phyloP scores from a whole-genome alignment of 1,284 basidiomycete genomes.

The Apiotrichum laibachii region DNA sequence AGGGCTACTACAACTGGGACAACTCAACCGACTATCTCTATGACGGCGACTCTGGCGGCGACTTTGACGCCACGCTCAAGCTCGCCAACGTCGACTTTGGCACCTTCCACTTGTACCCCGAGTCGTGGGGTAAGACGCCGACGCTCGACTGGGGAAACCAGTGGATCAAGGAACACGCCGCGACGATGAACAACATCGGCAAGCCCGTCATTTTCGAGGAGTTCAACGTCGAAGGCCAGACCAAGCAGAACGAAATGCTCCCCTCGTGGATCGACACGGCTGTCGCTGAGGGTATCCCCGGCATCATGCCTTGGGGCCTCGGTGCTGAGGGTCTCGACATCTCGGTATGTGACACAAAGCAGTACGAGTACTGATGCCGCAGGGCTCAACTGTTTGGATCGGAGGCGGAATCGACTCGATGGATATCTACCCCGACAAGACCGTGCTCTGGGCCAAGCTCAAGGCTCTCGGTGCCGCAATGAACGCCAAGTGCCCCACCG shows the following conservation, averaged over 20 bases:
- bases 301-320: conserved; percentile 14
- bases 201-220: conserved; percentile 16
- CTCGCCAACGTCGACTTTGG: conserved; percentile 12
- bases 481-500: background rate
- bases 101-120: conserved; percentile 14
- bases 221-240: conserved; percentile 5
- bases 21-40: conserved; percentile 59
- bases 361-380: background rate
- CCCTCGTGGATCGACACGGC: conserved; percentile 9
- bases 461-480: background rate
- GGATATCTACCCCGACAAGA: conserved; percentile 6
- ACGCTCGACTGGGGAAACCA: conserved; percentile 1
- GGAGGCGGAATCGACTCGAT: background rate
- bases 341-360: background rate
- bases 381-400: conserved; percentile 2
- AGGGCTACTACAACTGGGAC: conserved; percentile 59
- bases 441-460: background rate
- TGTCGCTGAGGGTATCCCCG: conserved; percentile 4
- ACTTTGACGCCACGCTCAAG: conserved; percentile 10
- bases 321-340: background rate
- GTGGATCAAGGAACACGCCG: conserved; percentile 3
- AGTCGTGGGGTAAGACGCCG: background rate
- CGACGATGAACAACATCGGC: conserved; percentile 3
- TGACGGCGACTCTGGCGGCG: conserved; percentile 55
- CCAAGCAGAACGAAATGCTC: conserved; percentile 1